A percentile compares a stretch with the other conserved stretches of the same genome.
These are phyloP conservation scores for Vanderwaltozyma tropicalis DNA, from an alignment of 805 yeast genomes.

Conservation along the genomic window DNA sequence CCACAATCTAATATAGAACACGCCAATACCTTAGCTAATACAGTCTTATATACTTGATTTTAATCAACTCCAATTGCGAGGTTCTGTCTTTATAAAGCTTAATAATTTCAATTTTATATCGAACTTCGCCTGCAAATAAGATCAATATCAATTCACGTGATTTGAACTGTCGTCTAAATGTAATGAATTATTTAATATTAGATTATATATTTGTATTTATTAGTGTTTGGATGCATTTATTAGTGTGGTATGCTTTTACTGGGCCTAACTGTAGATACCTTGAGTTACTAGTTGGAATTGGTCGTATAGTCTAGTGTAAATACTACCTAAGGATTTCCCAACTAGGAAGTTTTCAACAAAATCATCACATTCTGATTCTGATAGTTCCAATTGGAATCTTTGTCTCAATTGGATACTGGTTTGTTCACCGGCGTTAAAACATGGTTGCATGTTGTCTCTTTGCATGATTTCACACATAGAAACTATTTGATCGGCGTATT, in stretches of 20 bases:
- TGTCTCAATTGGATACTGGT: conserved; percentile 73
- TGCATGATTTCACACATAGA: conserved; percentile 91
- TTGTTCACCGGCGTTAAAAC: conserved; percentile 79
- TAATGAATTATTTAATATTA: too few species aligned
- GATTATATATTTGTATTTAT: too few species aligned
- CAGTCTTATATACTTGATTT: too few species aligned
- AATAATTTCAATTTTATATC: too few species aligned
- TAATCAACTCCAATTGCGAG: too few species aligned
- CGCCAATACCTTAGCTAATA: too few species aligned
- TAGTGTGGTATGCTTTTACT: too few species aligned
- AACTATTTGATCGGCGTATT: conserved; percentile 62
- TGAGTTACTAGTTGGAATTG: conserved; percentile 92
- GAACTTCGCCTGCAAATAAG: too few species aligned
- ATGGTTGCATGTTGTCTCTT: conserved; percentile 79
- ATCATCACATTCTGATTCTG: conserved; percentile 51
- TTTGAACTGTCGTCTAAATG: too few species aligned
- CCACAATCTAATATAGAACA: too few species aligned
- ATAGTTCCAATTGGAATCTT: conserved; percentile 67
- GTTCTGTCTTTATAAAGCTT: too few species aligned
- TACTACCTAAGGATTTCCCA: conserved; percentile 73
- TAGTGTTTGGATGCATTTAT: background rate
- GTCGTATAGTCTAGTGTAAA: conserved; percentile 86
- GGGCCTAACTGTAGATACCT: conserved; percentile 68
- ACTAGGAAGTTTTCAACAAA: conserved; percentile 73
- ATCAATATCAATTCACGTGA: too few species aligned